Base-by-base conservation (phyloP, 805 yeast species). In the Pichia sporocuriosa region DNA sequence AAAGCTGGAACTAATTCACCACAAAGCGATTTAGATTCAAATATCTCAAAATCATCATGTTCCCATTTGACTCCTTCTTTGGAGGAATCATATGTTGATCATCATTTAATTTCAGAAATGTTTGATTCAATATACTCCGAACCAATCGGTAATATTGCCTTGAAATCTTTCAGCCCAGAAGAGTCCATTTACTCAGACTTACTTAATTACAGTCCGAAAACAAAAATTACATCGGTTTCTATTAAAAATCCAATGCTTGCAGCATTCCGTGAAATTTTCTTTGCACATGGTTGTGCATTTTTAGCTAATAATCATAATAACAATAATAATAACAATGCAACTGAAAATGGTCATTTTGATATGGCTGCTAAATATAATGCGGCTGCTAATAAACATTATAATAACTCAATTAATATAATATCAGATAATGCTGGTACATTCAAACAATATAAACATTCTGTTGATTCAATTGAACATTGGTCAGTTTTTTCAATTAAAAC, bases 401-500 rank as follows among this genome's bases (percentile, higher is more conserved):
- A 43, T 3, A 59, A 53, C 9, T 51, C 65, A 2, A 40, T 49
- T 15, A 24, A 44, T 10, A 39, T 62, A 20, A 49, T 64, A 7
- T 40, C 48, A 7, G 37, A 34, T 5, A 17, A 25, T 30, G 37
- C 43, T 15, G 19, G 4, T n/a, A 28, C 26, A n/a, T 30, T n/a
- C n/a, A n/a, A n/a, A 21, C 15, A 16, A 27, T 15, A 15, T 22
- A 4, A 35, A 32, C 10, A 29, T 9, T 29, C 12, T 13, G 15
- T 9, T 23, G 3, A 15, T 30, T 16, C 25, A 25, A 4, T 30
- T 33, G 44, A 37, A 19, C 30, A 30, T 26, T 71, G 75, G 77
- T 45, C 67, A 3, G 49, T 65, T 25, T 64, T 67, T n/a, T 67
- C 70, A 2, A 62, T 66, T n/a, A 66, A 67, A 37, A 46, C 62